These are phyloP conservation scores for Prunus dulcis DNA, from an alignment of 306 rosid species.

Conservation along the genomic window DNA sequence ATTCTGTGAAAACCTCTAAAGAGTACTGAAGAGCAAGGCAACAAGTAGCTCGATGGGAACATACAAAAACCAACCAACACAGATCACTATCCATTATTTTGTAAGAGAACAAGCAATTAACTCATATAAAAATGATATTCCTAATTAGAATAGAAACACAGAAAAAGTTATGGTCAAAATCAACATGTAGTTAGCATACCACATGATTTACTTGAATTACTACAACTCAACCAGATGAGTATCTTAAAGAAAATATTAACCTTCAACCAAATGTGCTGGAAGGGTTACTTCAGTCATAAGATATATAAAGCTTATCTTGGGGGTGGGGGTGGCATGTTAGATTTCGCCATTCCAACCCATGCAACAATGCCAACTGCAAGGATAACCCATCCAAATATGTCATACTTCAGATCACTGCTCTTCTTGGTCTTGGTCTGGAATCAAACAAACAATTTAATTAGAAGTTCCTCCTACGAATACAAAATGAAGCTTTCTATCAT, in stretches of 20 bases:
- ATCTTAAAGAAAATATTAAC: slow-evolving; percentile 22
- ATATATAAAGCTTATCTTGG: slow-evolving; percentile 41
- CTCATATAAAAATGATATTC: slow-evolving; percentile 10
- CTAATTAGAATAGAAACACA: slow-evolving; percentile 4
- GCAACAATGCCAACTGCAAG: slow-evolving; percentile 67
- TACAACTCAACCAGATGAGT: slow-evolving; percentile 15
- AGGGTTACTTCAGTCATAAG: slow-evolving; percentile 9
- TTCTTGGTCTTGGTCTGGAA: slow-evolving; percentile 59
- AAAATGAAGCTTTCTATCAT: neutral
- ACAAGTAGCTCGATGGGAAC: neutral
- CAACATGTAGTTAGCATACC: slow-evolving; percentile 14
- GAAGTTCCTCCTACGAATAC: neutral
- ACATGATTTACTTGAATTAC: slow-evolving; percentile 23
- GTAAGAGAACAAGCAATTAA: neutral
- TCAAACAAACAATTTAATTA: neutral
- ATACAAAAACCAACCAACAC: slow-evolving; percentile 11
- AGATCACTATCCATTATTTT: neutral
- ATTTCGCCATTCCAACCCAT: slow-evolving; percentile 77
- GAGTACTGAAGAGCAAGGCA: neutral
- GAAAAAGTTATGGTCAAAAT: slow-evolving; percentile 5
- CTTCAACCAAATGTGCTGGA: slow-evolving; percentile 18
- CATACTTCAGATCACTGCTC: slow-evolving; percentile 68
- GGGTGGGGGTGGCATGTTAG: slow-evolving; percentile 60
- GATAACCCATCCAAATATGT: slow-evolving; percentile 79
- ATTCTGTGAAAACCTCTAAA: neutral